Percentiles rank a stretch among this genome's conserved stretches.
Conservation (phyloP, 192 early-diverging fungal species). For the Geranomyces variabilis region DNA sequence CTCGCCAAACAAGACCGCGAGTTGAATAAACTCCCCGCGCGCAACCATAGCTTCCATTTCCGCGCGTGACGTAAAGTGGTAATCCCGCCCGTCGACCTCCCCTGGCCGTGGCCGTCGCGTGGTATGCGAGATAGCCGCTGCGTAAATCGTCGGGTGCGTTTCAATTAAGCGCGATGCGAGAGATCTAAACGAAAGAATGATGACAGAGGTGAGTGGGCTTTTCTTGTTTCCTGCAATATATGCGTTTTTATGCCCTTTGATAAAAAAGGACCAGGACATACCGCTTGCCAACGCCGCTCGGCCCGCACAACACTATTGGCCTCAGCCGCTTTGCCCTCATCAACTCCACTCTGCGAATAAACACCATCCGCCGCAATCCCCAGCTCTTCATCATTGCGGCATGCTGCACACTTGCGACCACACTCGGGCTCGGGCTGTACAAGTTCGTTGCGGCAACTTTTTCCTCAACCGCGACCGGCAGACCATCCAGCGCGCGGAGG, state of each 20-base stretch:
- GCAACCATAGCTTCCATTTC: constrained; percentile 51
- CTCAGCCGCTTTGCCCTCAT: constrained; percentile 43
- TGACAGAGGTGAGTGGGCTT: neutral
- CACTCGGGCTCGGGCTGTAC: constrained; percentile 49
- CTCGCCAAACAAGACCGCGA: constrained; percentile 57
- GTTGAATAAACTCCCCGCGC: constrained; percentile 54
- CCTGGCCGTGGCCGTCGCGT: constrained; percentile 58
- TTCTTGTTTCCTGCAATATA: neutral
- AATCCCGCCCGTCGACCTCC: constrained; percentile 58
- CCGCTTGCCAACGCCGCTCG: constrained; percentile 60
- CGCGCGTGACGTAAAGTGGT: constrained; percentile 51
- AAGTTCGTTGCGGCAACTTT: constrained; percentile 56
- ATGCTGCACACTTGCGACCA: constrained; percentile 54
- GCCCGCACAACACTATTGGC: constrained; percentile 59
- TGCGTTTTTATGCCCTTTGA: too few relatives aligned
- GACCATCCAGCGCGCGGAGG: constrained; percentile 47
- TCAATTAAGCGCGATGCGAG: constrained; percentile 43
- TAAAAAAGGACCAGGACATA: neutral
- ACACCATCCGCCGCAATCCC: constrained; percentile 25
- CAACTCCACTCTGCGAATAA: constrained; percentile 50
- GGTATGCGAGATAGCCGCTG: constrained; percentile 55
- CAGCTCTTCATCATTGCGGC: constrained; percentile 38
- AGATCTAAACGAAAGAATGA: constrained; percentile 32
- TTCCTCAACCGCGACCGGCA: constrained; percentile 53
- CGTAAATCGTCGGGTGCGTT: constrained; percentile 54